phyloP scores from a whole-genome alignment of 768 basidiomycete species.

The Serendipita indica region DNA sequence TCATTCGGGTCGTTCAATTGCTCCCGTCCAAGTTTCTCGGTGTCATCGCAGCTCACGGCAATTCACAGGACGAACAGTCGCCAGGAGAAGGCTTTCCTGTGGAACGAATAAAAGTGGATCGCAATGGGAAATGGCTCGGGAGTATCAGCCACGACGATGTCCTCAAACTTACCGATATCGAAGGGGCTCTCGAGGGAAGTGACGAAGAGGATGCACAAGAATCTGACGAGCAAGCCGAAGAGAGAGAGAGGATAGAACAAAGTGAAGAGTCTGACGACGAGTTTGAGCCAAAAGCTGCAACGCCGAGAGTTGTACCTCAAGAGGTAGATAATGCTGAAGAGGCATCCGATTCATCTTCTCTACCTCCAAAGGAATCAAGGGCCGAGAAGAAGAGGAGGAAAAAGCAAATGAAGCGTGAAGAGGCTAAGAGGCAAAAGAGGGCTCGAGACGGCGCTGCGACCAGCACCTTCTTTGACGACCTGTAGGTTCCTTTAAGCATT shows the following conservation, averaged over 20 bases:
- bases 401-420: conserved; percentile 35
- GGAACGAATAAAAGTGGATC: conserved; percentile 64
- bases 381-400: conserved; percentile 42
- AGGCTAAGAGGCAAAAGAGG: conserved; percentile 40
- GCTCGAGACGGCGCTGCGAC: conserved; percentile 44
- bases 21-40: conserved; percentile 83
- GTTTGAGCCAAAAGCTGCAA: conserved; percentile 12
- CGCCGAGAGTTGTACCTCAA: conserved; percentile 11
- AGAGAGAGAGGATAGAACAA: conserved; percentile 20
- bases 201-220: conserved; percentile 26
- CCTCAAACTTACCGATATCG: conserved; percentile 71
- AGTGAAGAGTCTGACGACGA: conserved; percentile 20
- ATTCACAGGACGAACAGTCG: conserved; percentile 19
- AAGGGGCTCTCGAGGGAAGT: conserved; percentile 51
- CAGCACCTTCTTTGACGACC: conserved; percentile 49
- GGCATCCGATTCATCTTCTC: conserved; percentile 15
- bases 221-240: conserved; percentile 23
- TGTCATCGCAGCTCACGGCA: conserved; percentile 80
- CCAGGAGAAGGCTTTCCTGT: conserved; percentile 50
- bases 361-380: conserved; percentile 12
- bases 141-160: conserved; percentile 85
- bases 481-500: too few relatives aligned
- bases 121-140: conserved; percentile 62
- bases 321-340: conserved; percentile 21
- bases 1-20: conserved; percentile 73